Evolutionary conservation across 176 grass and related monocot species (phyloP), one percentile per base, ranked within the genome.

Genomic region (Metroxylon sagu): DNA sequence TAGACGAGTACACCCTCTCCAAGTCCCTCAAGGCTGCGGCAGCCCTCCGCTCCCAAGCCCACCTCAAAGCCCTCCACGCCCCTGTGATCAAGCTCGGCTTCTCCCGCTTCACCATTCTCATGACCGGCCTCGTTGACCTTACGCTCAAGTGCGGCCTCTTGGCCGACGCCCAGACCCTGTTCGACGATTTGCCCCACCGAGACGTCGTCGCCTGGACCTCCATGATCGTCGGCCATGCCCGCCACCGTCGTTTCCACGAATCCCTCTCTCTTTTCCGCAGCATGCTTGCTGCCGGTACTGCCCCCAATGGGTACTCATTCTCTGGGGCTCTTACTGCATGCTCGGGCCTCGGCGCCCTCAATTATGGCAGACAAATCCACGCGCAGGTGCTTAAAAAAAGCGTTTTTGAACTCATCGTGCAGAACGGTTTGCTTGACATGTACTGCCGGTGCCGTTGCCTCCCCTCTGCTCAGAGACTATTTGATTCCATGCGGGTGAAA

Each of bases 141-240:
- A 65, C 79, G 0, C 61, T 86, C 2, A 62, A 79, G 17, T 67
- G 78, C 48, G 74, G 79, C 2, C 56, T 74, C 16, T 31, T 76
- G 5, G 28, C 1, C 2, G 73, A 82, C 16, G 70, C 84, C 10
- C 61, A 62, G 4, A 25, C 1, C 10, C 10, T 86, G 74, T 86
- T 86, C 70, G 70, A 82, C 66, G 84, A 78, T 74, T 78, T 64
- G 78, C 78, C 79, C 16, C 48, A 12, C 1, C 74, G 17, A 28
- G 79, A 86, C 48, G 78, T 86, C 23, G 79, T 82, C 61, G 77
- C 78, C 23, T 86, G 84, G 84, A 86, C 78, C 66, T 75, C 84
- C 23, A 75, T 86, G 66, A 18, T 86, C 56, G 70, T 76, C 8
- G 84, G 84, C 61, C 74, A 82, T 61, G 61, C 78, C 12, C 78